Evolutionary conservation across 768 basidiomycete genomes (phyloP).

Genomic region (Boletus reticuloceps): DNA sequence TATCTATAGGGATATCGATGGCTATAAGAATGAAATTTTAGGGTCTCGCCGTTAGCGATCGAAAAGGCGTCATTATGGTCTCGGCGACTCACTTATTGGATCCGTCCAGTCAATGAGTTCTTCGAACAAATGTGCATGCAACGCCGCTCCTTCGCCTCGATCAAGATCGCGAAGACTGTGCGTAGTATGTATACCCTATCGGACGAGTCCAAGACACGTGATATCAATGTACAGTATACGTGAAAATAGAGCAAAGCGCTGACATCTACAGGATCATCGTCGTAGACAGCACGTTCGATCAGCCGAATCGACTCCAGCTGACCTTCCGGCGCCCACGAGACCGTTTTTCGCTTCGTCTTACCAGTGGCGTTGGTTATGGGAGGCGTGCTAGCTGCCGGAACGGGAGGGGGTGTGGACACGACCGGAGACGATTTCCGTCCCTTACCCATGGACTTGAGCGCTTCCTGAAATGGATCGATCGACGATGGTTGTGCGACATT

Average conservation of each 20-base stretch:
- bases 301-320: constrained; percentile 71
- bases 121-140: constrained; percentile 82
- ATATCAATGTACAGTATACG: constrained; percentile 52
- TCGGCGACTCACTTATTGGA: constrained; percentile 62
- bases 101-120: constrained; percentile 86
- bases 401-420: constrained; percentile 55
- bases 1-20: constrained; percentile 59
- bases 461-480: constrained; percentile 80
- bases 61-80: constrained; percentile 13
- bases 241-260: constrained; percentile 49
- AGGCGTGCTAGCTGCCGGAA: constrained; percentile 29
- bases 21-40: constrained; percentile 35
- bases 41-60: constrained; percentile 20
- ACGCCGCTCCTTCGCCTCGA: constrained; percentile 80
- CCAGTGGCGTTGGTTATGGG: constrained; percentile 40
- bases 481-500: constrained; percentile 76
- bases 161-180: constrained; percentile 85
- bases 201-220: constrained; percentile 34
- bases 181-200: constrained; percentile 67
- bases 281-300: constrained; percentile 86
- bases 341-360: constrained; percentile 69
- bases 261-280: constrained; percentile 86
- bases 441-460: constrained; percentile 71
- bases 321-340: constrained; percentile 75
- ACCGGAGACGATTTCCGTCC: constrained; percentile 59